Base-by-base conservation (phyloP, 345 rosid genomes). In the Turritis glabra region DNA sequence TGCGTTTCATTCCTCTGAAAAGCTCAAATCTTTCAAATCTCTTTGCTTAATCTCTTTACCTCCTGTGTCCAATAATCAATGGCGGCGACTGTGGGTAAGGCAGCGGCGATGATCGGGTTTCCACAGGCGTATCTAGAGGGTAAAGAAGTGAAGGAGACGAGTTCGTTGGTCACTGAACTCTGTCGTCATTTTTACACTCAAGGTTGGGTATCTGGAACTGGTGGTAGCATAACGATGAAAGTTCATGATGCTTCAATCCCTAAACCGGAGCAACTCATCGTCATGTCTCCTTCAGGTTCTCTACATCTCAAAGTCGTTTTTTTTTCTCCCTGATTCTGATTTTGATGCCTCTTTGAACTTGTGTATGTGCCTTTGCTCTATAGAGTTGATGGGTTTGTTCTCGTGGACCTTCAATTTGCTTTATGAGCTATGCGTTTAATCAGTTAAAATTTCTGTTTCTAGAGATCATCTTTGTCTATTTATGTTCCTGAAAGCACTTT, bases 161-260 rank as follows among this genome's bases (percentile, higher is more conserved):
- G 84, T 68, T 77, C 81, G 52, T 40, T 91, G 75, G 59, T 91
- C 29, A 79, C 95, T 61, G 92, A 94, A 77, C 93, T 91, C 14
- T 88, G 98, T 77, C 90, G 91, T 57, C 97, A 90, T 11, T 94
- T 94, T 78, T 94, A 91, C 73, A 79, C 71, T 40, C 92, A 87
- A 63, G 97, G 97, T n/a, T 91, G 98, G 98, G 95, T 94, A 0
- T 88, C 89, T 12, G 98, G 97, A 23, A 91, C 97, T 8, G 97
- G 98, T 5, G 97, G 98, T 26, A 94, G 98, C 80, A 89, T 91
- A 81, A 88, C 98, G 29, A 74, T 84, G 60, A 90, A 90, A 80
- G 93, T 83, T 77, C 93, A 87, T 59, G 98, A 94, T 63, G 87
- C 86, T 67, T 85, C 84, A 56, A 81, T 91, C 54, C 96, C 96